phyloP scores from a whole-genome alignment of 768 basidiomycete genomes.

The Leccinum incarnatum region DNA sequence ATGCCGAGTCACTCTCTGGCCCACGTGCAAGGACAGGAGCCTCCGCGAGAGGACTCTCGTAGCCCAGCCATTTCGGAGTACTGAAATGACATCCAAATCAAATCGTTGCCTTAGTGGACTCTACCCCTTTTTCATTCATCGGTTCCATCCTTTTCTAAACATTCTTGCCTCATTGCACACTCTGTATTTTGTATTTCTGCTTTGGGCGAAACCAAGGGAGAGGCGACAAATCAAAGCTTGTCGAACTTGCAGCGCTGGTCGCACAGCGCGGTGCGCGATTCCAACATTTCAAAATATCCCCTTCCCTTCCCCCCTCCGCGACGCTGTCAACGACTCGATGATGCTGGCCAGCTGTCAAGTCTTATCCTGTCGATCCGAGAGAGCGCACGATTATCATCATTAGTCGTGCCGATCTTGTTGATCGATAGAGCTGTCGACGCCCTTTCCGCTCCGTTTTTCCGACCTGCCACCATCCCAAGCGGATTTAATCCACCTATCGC shows the following conservation, averaged over 20 bases:
- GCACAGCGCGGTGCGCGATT: constrained; percentile 33
- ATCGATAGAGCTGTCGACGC: constrained; percentile 40
- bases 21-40: constrained; percentile 57
- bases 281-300: constrained; percentile 22
- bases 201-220: constrained; percentile 26
- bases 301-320: constrained; percentile 4
- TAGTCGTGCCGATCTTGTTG: constrained; percentile 39
- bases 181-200: constrained; percentile 34
- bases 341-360: constrained; percentile 35
- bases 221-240: constrained; percentile 18
- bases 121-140: constrained; percentile 36
- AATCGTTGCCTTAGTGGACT: constrained; percentile 25
- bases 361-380: constrained; percentile 35
- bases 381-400: constrained; percentile 29
- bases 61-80: constrained; percentile 34
- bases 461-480: constrained; percentile 20
- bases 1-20: constrained; percentile 47
- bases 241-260: constrained; percentile 32
- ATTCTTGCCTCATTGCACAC: constrained; percentile 33
- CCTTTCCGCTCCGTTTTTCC: constrained; percentile 26
- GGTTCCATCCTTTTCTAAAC: constrained; percentile 27
- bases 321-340: constrained; percentile 37
- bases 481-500: constrained; percentile 28
- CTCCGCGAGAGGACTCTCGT: constrained; percentile 62
- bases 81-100: constrained; percentile 21